Percentiles rank a stretch among this genome's conserved stretches.
These are phyloP conservation scores for Colletotrichum nymphaeae DNA, from an alignment of 2,329 filamentous ascomycete genomes.

Conservation along the genomic window DNA sequence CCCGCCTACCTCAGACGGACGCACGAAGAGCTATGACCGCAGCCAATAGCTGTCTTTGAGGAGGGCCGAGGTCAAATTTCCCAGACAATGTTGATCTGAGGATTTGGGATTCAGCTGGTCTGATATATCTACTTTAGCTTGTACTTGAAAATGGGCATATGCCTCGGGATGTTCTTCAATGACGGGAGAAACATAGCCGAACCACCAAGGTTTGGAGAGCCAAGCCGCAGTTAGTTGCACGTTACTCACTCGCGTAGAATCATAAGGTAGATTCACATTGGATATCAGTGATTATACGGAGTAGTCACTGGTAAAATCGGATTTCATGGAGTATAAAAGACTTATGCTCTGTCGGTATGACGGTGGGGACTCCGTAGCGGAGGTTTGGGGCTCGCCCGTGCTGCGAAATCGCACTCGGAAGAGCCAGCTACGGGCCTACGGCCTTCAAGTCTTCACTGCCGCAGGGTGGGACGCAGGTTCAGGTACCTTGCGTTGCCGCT, in stretches of 20 bases:
- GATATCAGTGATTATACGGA: neutral
- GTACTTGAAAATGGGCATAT: neutral
- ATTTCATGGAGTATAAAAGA: neutral
- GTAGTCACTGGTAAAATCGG: neutral
- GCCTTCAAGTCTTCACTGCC: neutral
- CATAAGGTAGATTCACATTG: neutral
- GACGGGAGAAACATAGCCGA: neutral
- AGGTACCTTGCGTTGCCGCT: slow-evolving; percentile 28
- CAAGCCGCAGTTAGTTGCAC: neutral
- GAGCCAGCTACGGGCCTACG: neutral
- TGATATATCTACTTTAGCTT: neutral
- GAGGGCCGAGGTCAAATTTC: neutral
- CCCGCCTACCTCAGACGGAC: neutral
- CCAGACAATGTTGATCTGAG: neutral
- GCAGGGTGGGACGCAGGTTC: neutral
- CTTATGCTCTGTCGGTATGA: slow-evolving; percentile 5
- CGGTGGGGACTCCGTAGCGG: slow-evolving; percentile 7
- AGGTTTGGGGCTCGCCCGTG: slow-evolving; percentile 8
- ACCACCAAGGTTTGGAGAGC: neutral
- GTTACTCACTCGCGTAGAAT: neutral
- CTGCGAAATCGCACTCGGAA: slow-evolving; percentile 22
- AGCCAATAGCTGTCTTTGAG: neutral
- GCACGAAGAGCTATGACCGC: neutral
- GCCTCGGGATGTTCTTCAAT: neutral
- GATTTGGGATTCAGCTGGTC: neutral